These are phyloP conservation scores for Quercus parvula DNA, from an alignment of 306 rosid genomes.

Conservation along the genomic window DNA sequence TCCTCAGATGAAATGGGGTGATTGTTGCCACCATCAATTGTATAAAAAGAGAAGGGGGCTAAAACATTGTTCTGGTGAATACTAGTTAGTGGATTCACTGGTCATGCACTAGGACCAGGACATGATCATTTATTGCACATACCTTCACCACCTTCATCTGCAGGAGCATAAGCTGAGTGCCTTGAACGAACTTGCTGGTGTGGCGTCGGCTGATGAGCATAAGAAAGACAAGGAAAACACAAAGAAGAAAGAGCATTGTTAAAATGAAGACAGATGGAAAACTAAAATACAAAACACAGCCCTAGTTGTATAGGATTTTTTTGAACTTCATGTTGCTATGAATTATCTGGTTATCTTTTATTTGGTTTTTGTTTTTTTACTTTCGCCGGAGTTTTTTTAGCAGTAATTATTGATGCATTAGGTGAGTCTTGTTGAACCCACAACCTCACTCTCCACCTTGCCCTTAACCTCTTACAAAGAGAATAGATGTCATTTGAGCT, in stretches of 20 bases:
- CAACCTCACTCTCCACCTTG: no score
- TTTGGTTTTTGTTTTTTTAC: neutral
- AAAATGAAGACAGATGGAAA: neutral
- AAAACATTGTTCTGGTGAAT: neutral
- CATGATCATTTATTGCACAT: conserved; percentile 9
- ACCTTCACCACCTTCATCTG: conserved; percentile 73
- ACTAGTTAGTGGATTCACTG: neutral
- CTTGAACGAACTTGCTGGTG: conserved; percentile 84
- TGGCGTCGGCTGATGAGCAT: conserved; percentile 73
- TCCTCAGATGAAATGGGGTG: conserved; percentile 34
- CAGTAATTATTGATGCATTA: no score
- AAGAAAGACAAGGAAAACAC: neutral
- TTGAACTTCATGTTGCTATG: neutral
- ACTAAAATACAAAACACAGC: neutral
- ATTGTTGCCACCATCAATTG: conserved; percentile 33
- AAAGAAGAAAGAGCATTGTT: neutral
- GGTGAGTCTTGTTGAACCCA: no score
- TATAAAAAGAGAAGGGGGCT: conserved; percentile 1
- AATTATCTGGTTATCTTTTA: neutral
- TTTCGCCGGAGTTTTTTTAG: no score
- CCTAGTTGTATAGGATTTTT: neutral
- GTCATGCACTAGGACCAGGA: neutral
- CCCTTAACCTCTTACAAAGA: no score
- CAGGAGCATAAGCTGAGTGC: conserved; percentile 82
- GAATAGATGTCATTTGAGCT: no score